Base-by-base conservation (phyloP, 331 rosid species). In the Saraca asoca region DNA sequence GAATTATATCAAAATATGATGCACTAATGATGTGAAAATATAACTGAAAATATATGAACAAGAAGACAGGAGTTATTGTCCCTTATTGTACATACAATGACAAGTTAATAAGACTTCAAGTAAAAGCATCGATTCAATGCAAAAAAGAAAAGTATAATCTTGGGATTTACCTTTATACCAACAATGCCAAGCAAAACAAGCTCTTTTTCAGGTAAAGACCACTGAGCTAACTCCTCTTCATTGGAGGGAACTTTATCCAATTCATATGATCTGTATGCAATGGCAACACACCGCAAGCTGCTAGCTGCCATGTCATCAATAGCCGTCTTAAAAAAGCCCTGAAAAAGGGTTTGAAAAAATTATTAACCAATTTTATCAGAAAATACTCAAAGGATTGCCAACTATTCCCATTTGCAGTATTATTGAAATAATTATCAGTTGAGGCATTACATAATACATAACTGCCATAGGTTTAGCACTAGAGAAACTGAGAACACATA, bases 221-320 rank as follows among this genome's bases (percentile, higher is more conserved):
- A 94, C 61, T 85, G 80, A 66, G 68, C 69, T 66, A 90, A 76
- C 24, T 78, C 76, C 60, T 84, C 89, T 68, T 86, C 95, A 53
- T 77, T 79, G 15, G 83, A 69, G 45, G 97, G 97, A 85, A 94
- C 79, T 57, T 77, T 75, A 9, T 81, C 83, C 20, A 72, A 69
- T 55, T 85, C 92, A 68, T 75, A 85, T 41, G 87, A 55, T 81
- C 95, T 84, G 73, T 86, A 94, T 62, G 97, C 98, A 80, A 94
- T 81, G 72, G 96, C 97, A 45, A 94, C 90, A 60, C 98, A 94
- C 37, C 98, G 87, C 90, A 94, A 70, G 78, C 96, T 90, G 58
- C 80, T 85, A 51, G 87, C 89, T 68, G 99, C 91, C 99, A 94
- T 94, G 56, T 83, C 81, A 78, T 85, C 70, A 66, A 94, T 94